A percentile compares a stretch with the other conserved stretches of the same genome.
phyloP scores from a whole-genome alignment of 495 filamentous ascomycete species.

The Oleoguttula mirabilis region DNA sequence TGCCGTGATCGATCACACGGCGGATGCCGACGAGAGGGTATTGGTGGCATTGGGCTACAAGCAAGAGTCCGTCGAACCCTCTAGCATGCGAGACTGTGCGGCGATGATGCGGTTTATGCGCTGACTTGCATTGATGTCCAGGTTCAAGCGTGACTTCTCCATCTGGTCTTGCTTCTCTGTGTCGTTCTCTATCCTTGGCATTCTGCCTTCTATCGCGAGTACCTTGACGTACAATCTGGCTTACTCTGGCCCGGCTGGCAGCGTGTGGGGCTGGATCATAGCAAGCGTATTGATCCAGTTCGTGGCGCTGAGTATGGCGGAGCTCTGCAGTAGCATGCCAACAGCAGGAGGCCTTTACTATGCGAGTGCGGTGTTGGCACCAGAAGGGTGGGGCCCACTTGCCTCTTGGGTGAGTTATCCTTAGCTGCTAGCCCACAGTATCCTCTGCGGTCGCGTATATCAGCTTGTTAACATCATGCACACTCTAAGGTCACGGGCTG shows the following conservation, averaged over 20 bases:
- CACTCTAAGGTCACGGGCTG: neutral
- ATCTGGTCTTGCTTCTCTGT: slow-evolving; percentile 14
- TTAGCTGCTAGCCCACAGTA: too few relatives aligned
- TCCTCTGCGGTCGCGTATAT: too few relatives aligned
- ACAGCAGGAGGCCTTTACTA: slow-evolving; percentile 11
- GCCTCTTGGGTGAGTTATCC: slow-evolving; percentile 8
- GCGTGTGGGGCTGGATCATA: slow-evolving; percentile 12
- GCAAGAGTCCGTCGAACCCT: slow-evolving; percentile 12
- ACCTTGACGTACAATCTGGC: slow-evolving; percentile 11
- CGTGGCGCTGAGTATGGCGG: slow-evolving; percentile 12
- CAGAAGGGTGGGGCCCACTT: slow-evolving; percentile 9
- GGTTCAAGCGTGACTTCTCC: slow-evolving; percentile 10
- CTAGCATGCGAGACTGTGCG: too few relatives aligned
- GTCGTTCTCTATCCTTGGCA: slow-evolving; percentile 11
- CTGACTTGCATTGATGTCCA: too few relatives aligned
- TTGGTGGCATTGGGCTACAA: slow-evolving; percentile 9
- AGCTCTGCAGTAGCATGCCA: slow-evolving; percentile 9
- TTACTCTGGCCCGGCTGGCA: slow-evolving; percentile 9
- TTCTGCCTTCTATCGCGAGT: slow-evolving; percentile 5
- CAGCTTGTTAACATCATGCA: neutral
- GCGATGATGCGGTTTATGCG: too few relatives aligned
- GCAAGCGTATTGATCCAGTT: slow-evolving; percentile 10
- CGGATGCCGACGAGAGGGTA: slow-evolving; percentile 7
- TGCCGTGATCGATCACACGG: slow-evolving; percentile 7
- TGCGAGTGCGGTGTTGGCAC: slow-evolving; percentile 7